Base-by-base conservation (phyloP, 371 early-diverging fungal genomes). In the Lichtheimia ramosa region DNA sequence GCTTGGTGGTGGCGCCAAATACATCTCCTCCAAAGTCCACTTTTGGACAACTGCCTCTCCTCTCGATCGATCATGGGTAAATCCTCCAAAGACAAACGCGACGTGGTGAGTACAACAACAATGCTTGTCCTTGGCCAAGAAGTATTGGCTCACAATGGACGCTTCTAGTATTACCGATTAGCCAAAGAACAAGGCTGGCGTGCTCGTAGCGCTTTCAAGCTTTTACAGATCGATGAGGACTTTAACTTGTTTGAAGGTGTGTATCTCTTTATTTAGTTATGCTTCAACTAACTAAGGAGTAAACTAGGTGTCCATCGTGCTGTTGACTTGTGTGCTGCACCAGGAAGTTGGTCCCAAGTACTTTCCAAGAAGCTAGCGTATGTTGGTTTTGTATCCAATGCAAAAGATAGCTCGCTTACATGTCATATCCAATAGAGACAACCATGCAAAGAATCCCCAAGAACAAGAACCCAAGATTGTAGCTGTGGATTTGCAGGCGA, bases 331-430 rank as follows among this genome's bases (percentile, higher is more conserved):
- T 99, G 99, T 77, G 99, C 99, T 15, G 99, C 99, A 3, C 99
- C 99, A 0, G 99, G 99, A 20, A 95, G 96, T 75, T 99, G 99
- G 99, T 91, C 93, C 40, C 99, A 99, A 76, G 99, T 99, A 13
- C 82, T 98, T 21, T 86, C 89, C 54, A 83, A 87, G 64, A 86
- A 86, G 58, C 79, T 92, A 15, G 81, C 68, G 82, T 80, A 77
- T 34, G 66, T 52, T 6, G 20, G n/a, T 21, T 15, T 18, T 21
- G 1, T n/a, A 40, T 27, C 5, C n/a, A 16, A 39, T 58, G 61
- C 34, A 34, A 34, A 34, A 8, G 34, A 34, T 10, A 8, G 6
- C 24, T 3, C 48, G 28, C 14, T 16, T 15, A 27, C 49, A 40
- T 51, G 25, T 28, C 15, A 43, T 16, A 20, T 39, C 40, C 51